Evolutionary conservation across 2,329 filamentous ascomycete genomes (phyloP), one percentile per base, ranked within the genome.

Genomic region (Hypoxylon sp.): DNA sequence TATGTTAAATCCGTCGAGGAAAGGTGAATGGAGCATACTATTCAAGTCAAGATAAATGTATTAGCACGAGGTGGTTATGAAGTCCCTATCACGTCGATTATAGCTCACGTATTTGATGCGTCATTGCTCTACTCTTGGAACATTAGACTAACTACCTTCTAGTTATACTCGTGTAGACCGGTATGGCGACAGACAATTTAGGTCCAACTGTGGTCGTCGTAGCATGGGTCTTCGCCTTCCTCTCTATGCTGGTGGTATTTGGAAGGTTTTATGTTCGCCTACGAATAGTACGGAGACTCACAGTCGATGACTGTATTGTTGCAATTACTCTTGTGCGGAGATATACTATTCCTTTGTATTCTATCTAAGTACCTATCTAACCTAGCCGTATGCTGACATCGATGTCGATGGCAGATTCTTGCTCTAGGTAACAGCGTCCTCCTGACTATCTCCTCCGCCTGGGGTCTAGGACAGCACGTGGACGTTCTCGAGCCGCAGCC

Each of bases 401-500:
- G 25, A 27, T 5, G 25, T 19, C n/a, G 19, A 30, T 50, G 14
- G 3, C 32, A 70, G 68, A 11, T 21, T 8, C 47, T 70, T 21
- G 66, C 41, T 2, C 19, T 69, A 9, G 54, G 48, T 1, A 59
- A 69, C 23, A 61, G 46, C 37, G 11, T 61, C 27, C 63, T 69
- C 25, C 46, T 69, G 12, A 65, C 66, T 4, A 53, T 69, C 0
- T 55, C 63, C 3, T 47, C 52, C 9, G 32, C 39, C n/a, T 70
- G 66, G 68, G 68, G 68, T 5, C 53, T 70, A 11, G 68, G 68
- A 3, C 30, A 63, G 14, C 68, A 70, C 12, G 43, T 58, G 3
- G 25, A 27, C 21, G 41, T 9, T 2, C 27, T 21, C 8, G 21
- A 9, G 11, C 67, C 37, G 2, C 45, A 25, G 6, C 62, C 58